These are phyloP conservation scores for Fusarium keratoplasticum DNA, from an alignment of 2,329 filamentous ascomycete genomes.

Conservation along the genomic window DNA sequence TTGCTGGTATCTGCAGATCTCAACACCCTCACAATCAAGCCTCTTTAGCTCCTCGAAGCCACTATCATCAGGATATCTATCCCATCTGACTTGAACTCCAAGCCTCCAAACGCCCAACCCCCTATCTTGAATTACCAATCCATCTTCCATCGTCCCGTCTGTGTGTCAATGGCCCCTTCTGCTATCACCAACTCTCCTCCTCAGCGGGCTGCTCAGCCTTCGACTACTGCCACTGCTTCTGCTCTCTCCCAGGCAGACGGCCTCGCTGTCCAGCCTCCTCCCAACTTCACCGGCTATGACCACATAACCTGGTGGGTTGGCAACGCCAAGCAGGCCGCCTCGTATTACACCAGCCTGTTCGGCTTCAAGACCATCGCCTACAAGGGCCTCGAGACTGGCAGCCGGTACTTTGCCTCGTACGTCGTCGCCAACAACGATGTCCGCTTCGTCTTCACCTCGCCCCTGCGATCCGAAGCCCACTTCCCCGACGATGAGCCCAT, in stretches of 20 bases:
- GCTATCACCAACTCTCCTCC: slow-evolving; percentile 64
- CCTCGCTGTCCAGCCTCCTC: slow-evolving; percentile 63
- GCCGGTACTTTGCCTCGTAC: slow-evolving; percentile 82
- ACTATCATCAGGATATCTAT: slow-evolving; percentile 9
- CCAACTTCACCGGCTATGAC: slow-evolving; percentile 85
- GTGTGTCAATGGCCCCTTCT: slow-evolving; percentile 67
- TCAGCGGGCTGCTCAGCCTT: slow-evolving; percentile 55
- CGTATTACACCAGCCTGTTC: slow-evolving; percentile 89
- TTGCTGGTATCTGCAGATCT: slow-evolving; percentile 5
- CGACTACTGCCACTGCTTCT: slow-evolving; percentile 41
- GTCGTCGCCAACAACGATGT: slow-evolving; percentile 82
- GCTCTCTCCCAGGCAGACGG: slow-evolving; percentile 57
- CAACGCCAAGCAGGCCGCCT: slow-evolving; percentile 94
- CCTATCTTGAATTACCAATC: slow-evolving; percentile 19
- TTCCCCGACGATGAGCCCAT: slow-evolving; percentile 71
- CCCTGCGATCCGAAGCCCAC: slow-evolving; percentile 72
- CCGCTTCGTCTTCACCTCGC: slow-evolving; percentile 86
- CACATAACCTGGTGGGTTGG: slow-evolving; percentile 97
- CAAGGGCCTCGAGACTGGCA: slow-evolving; percentile 88
- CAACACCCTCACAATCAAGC: slow-evolving; percentile 13
- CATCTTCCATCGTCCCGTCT: slow-evolving; percentile 25
- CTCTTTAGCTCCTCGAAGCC: slow-evolving; percentile 24
- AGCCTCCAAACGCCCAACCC: slow-evolving; percentile 10
- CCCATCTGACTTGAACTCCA: slow-evolving; percentile 17
- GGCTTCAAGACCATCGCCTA: slow-evolving; percentile 88